Conservation (phyloP, 2,329 filamentous ascomycete species). For the Xylariaceae sp. region DNA sequence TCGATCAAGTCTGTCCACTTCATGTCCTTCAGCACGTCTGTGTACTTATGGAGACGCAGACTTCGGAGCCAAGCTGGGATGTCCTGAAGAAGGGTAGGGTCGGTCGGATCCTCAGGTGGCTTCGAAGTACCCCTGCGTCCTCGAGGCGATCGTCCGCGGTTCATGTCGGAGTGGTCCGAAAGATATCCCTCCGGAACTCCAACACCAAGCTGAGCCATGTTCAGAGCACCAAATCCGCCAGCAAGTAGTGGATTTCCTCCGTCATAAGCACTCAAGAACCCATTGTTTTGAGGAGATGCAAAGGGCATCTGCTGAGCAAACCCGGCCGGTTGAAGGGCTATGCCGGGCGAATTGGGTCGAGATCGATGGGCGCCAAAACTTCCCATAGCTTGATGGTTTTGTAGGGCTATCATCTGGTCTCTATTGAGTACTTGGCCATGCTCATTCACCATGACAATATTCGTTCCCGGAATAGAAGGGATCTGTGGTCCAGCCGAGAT, state of each 20-base stretch:
- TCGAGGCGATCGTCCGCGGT: conserved; percentile 84
- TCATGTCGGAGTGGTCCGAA: conserved; percentile 89
- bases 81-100: conserved; percentile 83
- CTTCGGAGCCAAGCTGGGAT: conserved; percentile 95
- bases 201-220: conserved; percentile 67
- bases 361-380: conserved; percentile 69
- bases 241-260: conserved; percentile 65
- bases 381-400: conserved; percentile 60
- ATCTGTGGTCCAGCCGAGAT: conserved; percentile 64
- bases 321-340: conserved; percentile 67
- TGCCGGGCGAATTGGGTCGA: conserved; percentile 82
- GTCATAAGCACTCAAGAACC: conserved; percentile 87
- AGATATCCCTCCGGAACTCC: conserved; percentile 78
- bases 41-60: conserved; percentile 95
- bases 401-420: conserved; percentile 79
- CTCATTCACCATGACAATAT: conserved; percentile 92
- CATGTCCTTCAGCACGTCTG: conserved; percentile 94
- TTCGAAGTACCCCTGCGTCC: conserved; percentile 93
- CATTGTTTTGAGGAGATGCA: conserved; percentile 87
- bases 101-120: conserved; percentile 95
- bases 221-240: conserved; percentile 67
- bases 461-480: conserved; percentile 63
- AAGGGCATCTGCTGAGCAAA: conserved; percentile 65
- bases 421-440: conserved; percentile 81
- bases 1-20: conserved; percentile 93